Conservation (phyloP, 768 basidiomycete genomes). For the Collybia sp. region DNA sequence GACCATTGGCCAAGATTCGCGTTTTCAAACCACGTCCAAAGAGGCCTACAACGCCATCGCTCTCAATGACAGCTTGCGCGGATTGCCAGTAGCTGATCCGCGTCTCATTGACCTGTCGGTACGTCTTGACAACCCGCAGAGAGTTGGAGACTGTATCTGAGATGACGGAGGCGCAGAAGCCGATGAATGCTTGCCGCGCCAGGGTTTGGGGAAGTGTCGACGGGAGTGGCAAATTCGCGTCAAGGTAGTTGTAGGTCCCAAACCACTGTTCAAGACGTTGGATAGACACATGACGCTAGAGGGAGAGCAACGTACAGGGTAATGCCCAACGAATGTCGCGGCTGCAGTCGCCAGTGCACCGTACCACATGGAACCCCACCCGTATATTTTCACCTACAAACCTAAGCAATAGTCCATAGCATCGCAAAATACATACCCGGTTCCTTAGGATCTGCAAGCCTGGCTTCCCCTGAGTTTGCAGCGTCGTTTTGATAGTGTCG, state of each 20-base stretch:
- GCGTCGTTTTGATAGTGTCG: constrained; percentile 92
- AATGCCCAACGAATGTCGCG: constrained; percentile 92
- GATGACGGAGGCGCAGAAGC: constrained; percentile 79
- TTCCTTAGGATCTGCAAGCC: constrained; percentile 64
- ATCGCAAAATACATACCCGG: constrained; percentile 39
- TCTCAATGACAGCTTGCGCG: constrained; percentile 67
- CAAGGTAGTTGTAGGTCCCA: constrained; percentile 79
- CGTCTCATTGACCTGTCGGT: constrained; percentile 84
- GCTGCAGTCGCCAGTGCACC: constrained; percentile 90
- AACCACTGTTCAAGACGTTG: constrained; percentile 57
- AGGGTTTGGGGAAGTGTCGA: constrained; percentile 54
- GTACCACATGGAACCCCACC: constrained; percentile 80
- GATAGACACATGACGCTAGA: not conserved
- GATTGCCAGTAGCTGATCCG: constrained; percentile 78
- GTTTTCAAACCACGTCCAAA: constrained; percentile 91
- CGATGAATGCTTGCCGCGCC: constrained; percentile 82
- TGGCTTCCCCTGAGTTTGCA: constrained; percentile 83
- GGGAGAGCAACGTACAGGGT: constrained; percentile 49
- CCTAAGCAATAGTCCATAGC: not conserved
- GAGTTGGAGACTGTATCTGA: constrained; percentile 89
- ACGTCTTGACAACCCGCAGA: constrained; percentile 91
- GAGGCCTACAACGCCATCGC: constrained; percentile 75
- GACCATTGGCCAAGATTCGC: constrained; percentile 82
- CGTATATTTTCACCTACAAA: constrained; percentile 63
- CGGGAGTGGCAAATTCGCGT: constrained; percentile 53